phyloP scores from a whole-genome alignment of 2,329 filamentous ascomycete genomes.

The Alternaria longipes region DNA sequence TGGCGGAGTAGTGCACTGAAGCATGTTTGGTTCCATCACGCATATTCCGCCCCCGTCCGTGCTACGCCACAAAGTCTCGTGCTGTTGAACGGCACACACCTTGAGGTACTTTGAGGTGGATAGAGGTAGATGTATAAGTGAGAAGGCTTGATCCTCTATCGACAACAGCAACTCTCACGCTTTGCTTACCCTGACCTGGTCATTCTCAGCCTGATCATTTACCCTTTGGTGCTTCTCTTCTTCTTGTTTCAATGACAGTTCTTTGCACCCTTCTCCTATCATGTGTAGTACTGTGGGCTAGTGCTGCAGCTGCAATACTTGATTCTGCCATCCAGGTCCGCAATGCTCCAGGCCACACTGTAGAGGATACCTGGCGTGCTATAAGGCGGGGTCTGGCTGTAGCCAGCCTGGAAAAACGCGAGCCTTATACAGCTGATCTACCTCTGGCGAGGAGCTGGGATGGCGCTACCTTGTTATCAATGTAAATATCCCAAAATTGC shows the following conservation, averaged over 20 bases:
- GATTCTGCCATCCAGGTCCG: conserved; percentile 8
- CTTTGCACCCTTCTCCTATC: not conserved
- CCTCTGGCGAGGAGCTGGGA: conserved; percentile 51
- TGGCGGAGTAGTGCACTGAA: conserved; percentile 14
- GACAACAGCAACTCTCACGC: not conserved
- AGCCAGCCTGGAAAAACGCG: conserved; percentile 14
- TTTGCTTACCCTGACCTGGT: not conserved
- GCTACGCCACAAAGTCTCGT: conserved; percentile 8
- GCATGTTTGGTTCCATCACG: conserved; percentile 7
- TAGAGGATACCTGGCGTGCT: conserved; percentile 19
- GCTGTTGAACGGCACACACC: not conserved
- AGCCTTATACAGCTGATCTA: conserved; percentile 17
- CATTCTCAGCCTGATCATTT: not conserved
- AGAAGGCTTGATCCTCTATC: not conserved
- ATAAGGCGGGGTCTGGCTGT: conserved; percentile 20
- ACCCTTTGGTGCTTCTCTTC: not conserved
- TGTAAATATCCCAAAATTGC: conserved; percentile 27
- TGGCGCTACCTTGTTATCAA: conserved; percentile 50
- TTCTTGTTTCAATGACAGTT: not conserved
- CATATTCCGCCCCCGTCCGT: conserved; percentile 6
- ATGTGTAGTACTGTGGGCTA: not conserved
- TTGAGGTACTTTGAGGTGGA: not conserved
- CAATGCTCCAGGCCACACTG: conserved; percentile 22
- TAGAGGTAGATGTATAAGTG: conserved; percentile 8
- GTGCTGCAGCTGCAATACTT: not conserved